Percentiles rank a stretch among this genome's conserved stretches.
These are phyloP conservation scores for Ramalina peruviana DNA, from an alignment of 495 filamentous ascomycete genomes.

Conservation along the genomic window DNA sequence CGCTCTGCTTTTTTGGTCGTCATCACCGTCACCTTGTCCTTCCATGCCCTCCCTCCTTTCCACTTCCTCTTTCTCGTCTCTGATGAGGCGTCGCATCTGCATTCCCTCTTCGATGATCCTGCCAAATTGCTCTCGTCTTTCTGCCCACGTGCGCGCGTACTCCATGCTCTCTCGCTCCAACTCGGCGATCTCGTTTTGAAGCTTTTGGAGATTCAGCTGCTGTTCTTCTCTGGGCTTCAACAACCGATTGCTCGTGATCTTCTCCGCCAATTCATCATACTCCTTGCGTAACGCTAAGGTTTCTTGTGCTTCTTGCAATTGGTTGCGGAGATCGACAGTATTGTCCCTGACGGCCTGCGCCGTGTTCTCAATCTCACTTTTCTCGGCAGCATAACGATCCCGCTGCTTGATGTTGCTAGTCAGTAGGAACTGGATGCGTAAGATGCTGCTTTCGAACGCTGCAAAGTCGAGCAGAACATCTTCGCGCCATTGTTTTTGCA, in stretches of 20 bases:
- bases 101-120: slow-evolving; percentile 83
- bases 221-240: slow-evolving; percentile 77
- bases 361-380: slow-evolving; percentile 55
- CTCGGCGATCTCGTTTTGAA: slow-evolving; percentile 78
- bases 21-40: slow-evolving; percentile 57
- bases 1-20: slow-evolving; percentile 37
- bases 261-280: slow-evolving; percentile 74
- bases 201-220: slow-evolving; percentile 56
- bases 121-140: slow-evolving; percentile 77
- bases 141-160: slow-evolving; percentile 72
- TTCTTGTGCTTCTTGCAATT: slow-evolving; percentile 63
- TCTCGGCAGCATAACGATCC: slow-evolving; percentile 70
- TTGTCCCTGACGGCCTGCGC: slow-evolving; percentile 66
- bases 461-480: slow-evolving; percentile 84
- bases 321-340: slow-evolving; percentile 52
- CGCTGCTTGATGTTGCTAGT: slow-evolving; percentile 76
- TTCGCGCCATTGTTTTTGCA: slow-evolving; percentile 51
- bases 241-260: slow-evolving; percentile 69
- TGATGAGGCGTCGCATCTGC: slow-evolving; percentile 70
- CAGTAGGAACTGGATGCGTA: slow-evolving; percentile 74
- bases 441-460: slow-evolving; percentile 73
- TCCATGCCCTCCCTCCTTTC: slow-evolving; percentile 65
- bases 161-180: slow-evolving; percentile 70
- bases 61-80: slow-evolving; percentile 88
- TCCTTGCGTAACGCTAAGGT: slow-evolving; percentile 65